Base-by-base conservation (phyloP, 768 basidiomycete genomes). In the Harrya chromipes region DNA sequence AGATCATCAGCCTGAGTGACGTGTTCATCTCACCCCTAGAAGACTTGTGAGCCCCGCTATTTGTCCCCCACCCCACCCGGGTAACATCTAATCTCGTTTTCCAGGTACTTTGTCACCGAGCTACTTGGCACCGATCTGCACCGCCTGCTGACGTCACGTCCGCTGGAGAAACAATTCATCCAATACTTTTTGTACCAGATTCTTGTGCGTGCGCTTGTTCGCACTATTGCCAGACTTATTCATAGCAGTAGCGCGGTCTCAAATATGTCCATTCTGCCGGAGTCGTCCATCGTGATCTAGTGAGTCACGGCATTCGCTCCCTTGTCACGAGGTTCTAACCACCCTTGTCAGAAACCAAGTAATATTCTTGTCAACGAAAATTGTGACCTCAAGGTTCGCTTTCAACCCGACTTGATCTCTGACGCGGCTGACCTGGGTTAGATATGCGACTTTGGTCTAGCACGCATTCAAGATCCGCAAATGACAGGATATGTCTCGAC, bases 401-500 rank as follows among this genome's bases (percentile, higher is more conserved):
- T 48, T 37, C 41, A 24, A 21, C 26, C 24, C n/a, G 26, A 11
- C 37, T 40, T 53, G 11, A 34, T 27, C 24, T 43, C 4, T 36
- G 48, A 33, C 34, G 1, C 24, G 21, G 40, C 43, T 54, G 41
- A 58, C 50, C 40, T 49, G 45, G 26, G 42, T 12, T 52, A 94
- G 93, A 98, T 98, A 63, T 99, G 97, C 66, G 97, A 99, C 71
- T 99, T 99, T 70, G 97, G 97, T 51, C 79, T 99, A 35, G 97
- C 97, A 31, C 90, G 97, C 45, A 94, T 99, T 56, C 97, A 98
- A 71, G 97, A 99, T 68, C 95, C 95, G 5, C 97, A 99, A 68
- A 99, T 99, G 97, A 99, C 97, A 1, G 97, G 97, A 54, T 99
- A 98, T 66, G 97, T 98, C 53, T 98, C 97, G 49, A 99, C 97